A percentile compares a stretch with the other conserved stretches of the same genome.
Conservation (phyloP, 306 rosid species). For the Prunus salicina region DNA sequence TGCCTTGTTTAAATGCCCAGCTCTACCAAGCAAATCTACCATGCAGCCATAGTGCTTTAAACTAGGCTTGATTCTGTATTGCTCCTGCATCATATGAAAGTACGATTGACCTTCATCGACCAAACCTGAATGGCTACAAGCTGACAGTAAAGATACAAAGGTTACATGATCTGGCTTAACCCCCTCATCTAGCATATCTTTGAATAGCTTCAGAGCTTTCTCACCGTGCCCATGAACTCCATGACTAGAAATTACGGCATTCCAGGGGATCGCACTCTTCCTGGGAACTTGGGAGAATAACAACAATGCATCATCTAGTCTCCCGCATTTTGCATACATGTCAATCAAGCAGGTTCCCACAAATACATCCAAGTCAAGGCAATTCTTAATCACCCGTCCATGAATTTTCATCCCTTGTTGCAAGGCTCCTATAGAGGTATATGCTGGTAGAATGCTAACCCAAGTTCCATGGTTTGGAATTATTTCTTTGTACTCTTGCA, state of each 20-base stretch:
- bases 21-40: slow-evolving; percentile 55
- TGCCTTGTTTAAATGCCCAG: slow-evolving; percentile 44
- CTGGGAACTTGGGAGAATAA: slow-evolving; percentile 36
- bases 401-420: slow-evolving; percentile 52
- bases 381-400: slow-evolving; percentile 40
- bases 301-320: slow-evolving; percentile 42
- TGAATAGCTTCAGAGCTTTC: slow-evolving; percentile 39
- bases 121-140: slow-evolving; percentile 57
- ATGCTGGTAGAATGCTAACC: slow-evolving; percentile 49
- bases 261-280: slow-evolving; percentile 39
- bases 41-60: slow-evolving; percentile 46
- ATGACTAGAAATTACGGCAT: slow-evolving; percentile 45
- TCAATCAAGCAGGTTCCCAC: slow-evolving; percentile 48
- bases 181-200: slow-evolving; percentile 30
- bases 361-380: slow-evolving; percentile 37
- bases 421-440: slow-evolving; percentile 41
- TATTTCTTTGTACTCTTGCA: slow-evolving; percentile 28
- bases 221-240: slow-evolving; percentile 48
- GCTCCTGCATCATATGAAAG: slow-evolving; percentile 40
- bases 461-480: slow-evolving; percentile 50
- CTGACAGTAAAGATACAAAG: slow-evolving; percentile 40
- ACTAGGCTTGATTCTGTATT: slow-evolving; percentile 41
- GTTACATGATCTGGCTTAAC: slow-evolving; percentile 46
- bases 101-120: slow-evolving; percentile 38
- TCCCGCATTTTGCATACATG: slow-evolving; percentile 59